A percentile compares a stretch with the other conserved stretches of the same genome.
Evolutionary conservation across 2,329 filamentous ascomycete genomes (phyloP).

Genomic region (Boeremia exigua): DNA sequence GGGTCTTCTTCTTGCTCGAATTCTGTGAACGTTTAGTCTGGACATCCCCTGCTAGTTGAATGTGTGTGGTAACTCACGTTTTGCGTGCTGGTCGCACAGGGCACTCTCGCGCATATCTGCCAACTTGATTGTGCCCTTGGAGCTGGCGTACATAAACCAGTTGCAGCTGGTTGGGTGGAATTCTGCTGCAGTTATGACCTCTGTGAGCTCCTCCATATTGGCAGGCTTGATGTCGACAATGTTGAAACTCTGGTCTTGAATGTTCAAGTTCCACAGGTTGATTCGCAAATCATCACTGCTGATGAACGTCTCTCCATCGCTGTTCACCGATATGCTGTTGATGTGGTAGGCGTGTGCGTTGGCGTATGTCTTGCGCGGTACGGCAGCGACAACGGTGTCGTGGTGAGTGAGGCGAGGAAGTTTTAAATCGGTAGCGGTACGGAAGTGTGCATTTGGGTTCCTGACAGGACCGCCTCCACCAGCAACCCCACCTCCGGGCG

Average conservation of each 20-base stretch:
- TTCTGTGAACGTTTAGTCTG: slow-evolving; percentile 60
- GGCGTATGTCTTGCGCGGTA: slow-evolving; percentile 93
- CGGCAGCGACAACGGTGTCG: slow-evolving; percentile 95
- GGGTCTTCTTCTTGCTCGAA: slow-evolving; percentile 99
- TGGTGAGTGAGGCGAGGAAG: slow-evolving; percentile 96
- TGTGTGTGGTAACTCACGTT: slow-evolving; percentile 67
- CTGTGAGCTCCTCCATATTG: slow-evolving; percentile 99
- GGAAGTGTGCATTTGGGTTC: slow-evolving; percentile 76
- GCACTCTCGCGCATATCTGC: slow-evolving; percentile 98
- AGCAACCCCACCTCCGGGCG: slow-evolving; percentile 71
- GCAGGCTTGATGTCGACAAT: slow-evolving; percentile 99
- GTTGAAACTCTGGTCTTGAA: slow-evolving; percentile 99
- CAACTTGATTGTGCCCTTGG: slow-evolving; percentile 97
- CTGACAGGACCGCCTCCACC: slow-evolving; percentile 81
- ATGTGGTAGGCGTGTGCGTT: slow-evolving; percentile 99
- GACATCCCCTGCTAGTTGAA: neutral
- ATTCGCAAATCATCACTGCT: slow-evolving; percentile 97
- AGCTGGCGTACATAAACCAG: slow-evolving; percentile 99
- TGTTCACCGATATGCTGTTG: slow-evolving; percentile 99
- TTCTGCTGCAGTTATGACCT: slow-evolving; percentile 97
- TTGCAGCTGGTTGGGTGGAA: slow-evolving; percentile 98
- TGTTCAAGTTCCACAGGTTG: slow-evolving; percentile 99
- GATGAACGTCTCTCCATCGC: slow-evolving; percentile 98
- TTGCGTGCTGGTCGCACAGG: slow-evolving; percentile 92
- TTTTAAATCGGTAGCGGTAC: slow-evolving; percentile 81